phyloP scores from a whole-genome alignment of 305 asterid genomes.

The Fraxinus paxiana region DNA sequence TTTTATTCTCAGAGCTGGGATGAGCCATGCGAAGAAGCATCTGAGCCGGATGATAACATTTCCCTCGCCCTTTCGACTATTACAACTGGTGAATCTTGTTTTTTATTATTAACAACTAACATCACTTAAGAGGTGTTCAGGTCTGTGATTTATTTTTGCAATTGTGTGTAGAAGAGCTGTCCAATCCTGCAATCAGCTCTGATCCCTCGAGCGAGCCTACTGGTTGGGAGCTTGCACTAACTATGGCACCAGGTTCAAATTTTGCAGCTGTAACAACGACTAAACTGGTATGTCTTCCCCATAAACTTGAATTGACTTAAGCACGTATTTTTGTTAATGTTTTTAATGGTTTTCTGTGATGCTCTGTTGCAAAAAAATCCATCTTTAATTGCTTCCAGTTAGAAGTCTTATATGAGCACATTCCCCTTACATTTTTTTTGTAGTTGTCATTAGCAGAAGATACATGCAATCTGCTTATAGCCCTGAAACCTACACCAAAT shows the following conservation, averaged over 20 bases:
- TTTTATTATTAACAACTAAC: background rate
- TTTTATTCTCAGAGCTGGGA: constrained; percentile 51
- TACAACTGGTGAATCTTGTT: constrained; percentile 37
- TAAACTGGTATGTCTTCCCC: constrained; percentile 31
- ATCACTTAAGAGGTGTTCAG: background rate
- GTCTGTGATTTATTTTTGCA: constrained; percentile 6
- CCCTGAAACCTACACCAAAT: background rate
- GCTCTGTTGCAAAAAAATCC: background rate
- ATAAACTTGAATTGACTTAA: background rate
- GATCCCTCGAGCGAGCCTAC: constrained; percentile 37
- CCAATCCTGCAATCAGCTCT: constrained; percentile 23
- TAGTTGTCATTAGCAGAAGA: background rate
- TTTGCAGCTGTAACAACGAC: constrained; percentile 22
- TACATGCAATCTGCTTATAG: background rate
- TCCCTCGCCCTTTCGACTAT: constrained; percentile 25
- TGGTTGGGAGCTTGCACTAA: constrained; percentile 67
- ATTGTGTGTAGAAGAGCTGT: constrained; percentile 26
- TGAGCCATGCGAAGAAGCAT: constrained; percentile 44
- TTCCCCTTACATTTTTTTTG: background rate
- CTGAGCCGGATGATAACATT: constrained; percentile 28
- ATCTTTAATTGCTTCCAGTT: background rate
- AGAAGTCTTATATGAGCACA: background rate
- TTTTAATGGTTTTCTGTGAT: background rate
- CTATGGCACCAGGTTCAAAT: constrained; percentile 32
- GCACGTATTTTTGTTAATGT: background rate